Evolutionary conservation across 2,329 filamentous ascomycete genomes (phyloP).

Genomic region (Pseudogymnoascus sp.): DNA sequence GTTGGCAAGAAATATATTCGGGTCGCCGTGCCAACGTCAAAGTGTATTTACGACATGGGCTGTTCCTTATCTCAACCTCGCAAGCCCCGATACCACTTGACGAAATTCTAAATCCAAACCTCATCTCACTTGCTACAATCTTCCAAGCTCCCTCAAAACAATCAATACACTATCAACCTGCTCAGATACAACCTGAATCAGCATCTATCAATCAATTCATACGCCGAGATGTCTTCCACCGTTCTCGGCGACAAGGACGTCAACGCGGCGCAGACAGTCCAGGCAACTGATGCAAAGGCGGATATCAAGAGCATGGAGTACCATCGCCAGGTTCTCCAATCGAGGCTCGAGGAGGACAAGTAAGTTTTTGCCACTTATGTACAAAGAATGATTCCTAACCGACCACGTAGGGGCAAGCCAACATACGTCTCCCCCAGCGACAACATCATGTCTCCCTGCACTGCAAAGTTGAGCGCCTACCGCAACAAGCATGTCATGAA

Average conservation of each 20-base stretch:
- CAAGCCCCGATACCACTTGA: background rate
- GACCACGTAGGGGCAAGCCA: conserved; percentile 20
- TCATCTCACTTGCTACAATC: background rate
- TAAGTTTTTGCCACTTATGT: conserved; percentile 34
- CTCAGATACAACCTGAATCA: background rate
- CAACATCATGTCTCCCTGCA: conserved; percentile 79
- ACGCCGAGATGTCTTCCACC: conserved; percentile 44
- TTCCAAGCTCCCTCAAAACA: background rate
- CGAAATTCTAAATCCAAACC: conserved; percentile 6
- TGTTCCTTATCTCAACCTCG: conserved; percentile 1
- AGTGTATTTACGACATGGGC: conserved; percentile 2
- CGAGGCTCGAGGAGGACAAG: conserved; percentile 60
- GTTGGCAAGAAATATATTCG: background rate
- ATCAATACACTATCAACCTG: background rate
- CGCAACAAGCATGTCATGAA: conserved; percentile 74
- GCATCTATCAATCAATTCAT: conserved; percentile 1
- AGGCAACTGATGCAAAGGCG: conserved; percentile 30
- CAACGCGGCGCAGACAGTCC: conserved; percentile 37
- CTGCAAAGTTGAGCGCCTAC: conserved; percentile 71
- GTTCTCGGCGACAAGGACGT: conserved; percentile 58
- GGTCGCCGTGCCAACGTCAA: conserved; percentile 3
- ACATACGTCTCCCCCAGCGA: conserved; percentile 76
- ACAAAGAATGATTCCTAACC: conserved; percentile 17
- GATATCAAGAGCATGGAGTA: conserved; percentile 64
- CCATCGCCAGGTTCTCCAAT: conserved; percentile 66